These are phyloP conservation scores for Colletotrichum acutatum DNA, from an alignment of 2,329 filamentous ascomycete species.

Conservation along the genomic window DNA sequence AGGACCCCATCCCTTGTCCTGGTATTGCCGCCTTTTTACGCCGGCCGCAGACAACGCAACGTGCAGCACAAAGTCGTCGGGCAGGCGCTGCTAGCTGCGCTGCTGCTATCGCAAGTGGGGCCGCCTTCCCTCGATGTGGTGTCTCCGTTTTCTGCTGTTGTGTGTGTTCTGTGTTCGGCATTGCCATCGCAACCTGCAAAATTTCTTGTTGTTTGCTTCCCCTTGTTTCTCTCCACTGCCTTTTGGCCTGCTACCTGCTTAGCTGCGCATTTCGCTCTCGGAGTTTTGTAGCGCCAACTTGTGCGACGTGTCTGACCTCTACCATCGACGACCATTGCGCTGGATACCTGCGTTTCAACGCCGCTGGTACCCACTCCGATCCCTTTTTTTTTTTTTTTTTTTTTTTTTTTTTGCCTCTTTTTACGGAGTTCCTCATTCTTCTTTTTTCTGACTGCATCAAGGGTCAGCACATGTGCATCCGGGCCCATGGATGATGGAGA, in stretches of 20 bases:
- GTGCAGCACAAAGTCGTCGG: neutral
- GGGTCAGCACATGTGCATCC: neutral
- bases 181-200: neutral
- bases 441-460: neutral
- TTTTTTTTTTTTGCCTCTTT: neutral
- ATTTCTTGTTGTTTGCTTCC: constrained; percentile 6
- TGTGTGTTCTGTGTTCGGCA: neutral
- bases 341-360: neutral
- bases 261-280: neutral
- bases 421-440: neutral
- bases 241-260: neutral
- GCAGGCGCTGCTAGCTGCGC: neutral
- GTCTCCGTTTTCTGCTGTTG: neutral
- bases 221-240: no score
- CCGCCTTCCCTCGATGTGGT: neutral
- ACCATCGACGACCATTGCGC: neutral
- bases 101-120: constrained; percentile 4
- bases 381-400: no score
- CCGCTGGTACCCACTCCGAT: neutral
- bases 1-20: neutral
- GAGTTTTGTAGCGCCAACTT: constrained; percentile 1
- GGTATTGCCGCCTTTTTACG: constrained; percentile 18
- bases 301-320: neutral
- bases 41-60: constrained; percentile 17
- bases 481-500: neutral